phyloP scores from a whole-genome alignment of 768 basidiomycete species.

The Pulveroboletus ravenelii region DNA sequence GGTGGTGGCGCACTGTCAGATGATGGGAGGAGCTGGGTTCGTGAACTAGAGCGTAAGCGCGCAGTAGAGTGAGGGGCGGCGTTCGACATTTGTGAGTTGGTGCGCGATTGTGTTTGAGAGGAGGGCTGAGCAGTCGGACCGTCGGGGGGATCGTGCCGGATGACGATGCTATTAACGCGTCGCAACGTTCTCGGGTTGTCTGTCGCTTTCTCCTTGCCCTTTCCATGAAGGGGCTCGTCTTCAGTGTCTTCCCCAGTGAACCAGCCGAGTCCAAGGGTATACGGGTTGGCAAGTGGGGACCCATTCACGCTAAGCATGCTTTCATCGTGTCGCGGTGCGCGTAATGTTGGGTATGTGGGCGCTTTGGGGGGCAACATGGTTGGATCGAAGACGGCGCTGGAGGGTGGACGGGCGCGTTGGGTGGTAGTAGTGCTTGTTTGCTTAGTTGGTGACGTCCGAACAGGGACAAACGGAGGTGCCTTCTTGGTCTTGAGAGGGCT shows the following conservation, averaged over 20 bases:
- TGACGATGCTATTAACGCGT: slow-evolving; percentile 58
- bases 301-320: slow-evolving; percentile 79
- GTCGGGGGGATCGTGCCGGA: slow-evolving; percentile 53
- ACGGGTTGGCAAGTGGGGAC: slow-evolving; percentile 77
- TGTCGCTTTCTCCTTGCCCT: slow-evolving; percentile 23
- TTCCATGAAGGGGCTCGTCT: slow-evolving; percentile 16
- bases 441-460: slow-evolving; percentile 53
- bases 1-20: neutral
- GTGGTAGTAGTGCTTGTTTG: neutral
- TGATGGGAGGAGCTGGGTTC: slow-evolving; percentile 15
- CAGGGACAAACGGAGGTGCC: slow-evolving; percentile 24
- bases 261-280: slow-evolving; percentile 61
- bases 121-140: slow-evolving; percentile 28
- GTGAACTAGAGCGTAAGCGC: slow-evolving; percentile 44
- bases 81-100: slow-evolving; percentile 48
- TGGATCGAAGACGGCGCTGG: slow-evolving; percentile 70
- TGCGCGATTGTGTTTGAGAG: slow-evolving; percentile 37
- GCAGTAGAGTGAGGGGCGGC: slow-evolving; percentile 3
- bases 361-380: slow-evolving; percentile 44
- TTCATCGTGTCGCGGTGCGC: slow-evolving; percentile 70
- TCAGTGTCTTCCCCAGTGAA: slow-evolving; percentile 37
- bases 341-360: slow-evolving; percentile 43
- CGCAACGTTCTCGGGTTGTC: slow-evolving; percentile 11
- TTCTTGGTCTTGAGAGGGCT: slow-evolving; percentile 33
- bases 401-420: slow-evolving; percentile 43